Conservation (phyloP, 2,329 filamentous ascomycete species). For the Bipolaris zeicola region DNA sequence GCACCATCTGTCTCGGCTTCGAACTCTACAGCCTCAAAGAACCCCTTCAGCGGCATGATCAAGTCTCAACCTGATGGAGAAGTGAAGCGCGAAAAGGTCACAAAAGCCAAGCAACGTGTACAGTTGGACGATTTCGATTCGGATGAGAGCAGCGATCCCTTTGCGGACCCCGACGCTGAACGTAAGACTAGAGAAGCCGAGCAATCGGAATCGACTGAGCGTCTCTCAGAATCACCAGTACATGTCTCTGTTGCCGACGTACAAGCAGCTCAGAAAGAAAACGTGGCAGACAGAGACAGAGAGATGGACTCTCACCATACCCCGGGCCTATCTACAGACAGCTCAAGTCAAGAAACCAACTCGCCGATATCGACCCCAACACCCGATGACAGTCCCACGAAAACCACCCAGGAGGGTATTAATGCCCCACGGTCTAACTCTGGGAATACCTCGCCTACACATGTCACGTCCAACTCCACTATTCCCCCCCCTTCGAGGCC, state of each 20-base stretch:
- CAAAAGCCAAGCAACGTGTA: conserved; percentile 65
- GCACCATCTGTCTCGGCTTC: conserved; percentile 27
- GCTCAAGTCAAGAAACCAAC: conserved; percentile 67
- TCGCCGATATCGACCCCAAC: conserved; percentile 47
- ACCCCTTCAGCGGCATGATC: conserved; percentile 41
- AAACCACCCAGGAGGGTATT: conserved; percentile 33
- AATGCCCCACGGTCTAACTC: conserved; percentile 25
- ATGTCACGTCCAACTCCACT: conserved; percentile 22
- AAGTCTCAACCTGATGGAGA: conserved; percentile 51
- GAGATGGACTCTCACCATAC: conserved; percentile 52
- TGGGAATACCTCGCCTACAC: conserved; percentile 30
- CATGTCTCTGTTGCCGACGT: conserved; percentile 64
- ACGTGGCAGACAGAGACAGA: conserved; percentile 25
- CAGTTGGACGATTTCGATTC: conserved; percentile 74
- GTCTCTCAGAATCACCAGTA: conserved; percentile 70
- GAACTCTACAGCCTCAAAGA: conserved; percentile 35
- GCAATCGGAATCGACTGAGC: conserved; percentile 31
- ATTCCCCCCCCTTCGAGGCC: conserved; percentile 43
- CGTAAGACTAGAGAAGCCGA: conserved; percentile 30
- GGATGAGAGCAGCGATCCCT: conserved; percentile 56
- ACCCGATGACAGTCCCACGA: conserved; percentile 40
- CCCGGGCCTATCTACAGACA: conserved; percentile 72
- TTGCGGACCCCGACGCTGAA: conserved; percentile 47
- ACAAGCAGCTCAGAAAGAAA: conserved; percentile 42
- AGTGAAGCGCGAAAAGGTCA: conserved; percentile 62